Percentiles rank a stretch among this genome's conserved stretches.
Evolutionary conservation across 805 yeast species (phyloP).

Genomic region (Pichia insulana): DNA sequence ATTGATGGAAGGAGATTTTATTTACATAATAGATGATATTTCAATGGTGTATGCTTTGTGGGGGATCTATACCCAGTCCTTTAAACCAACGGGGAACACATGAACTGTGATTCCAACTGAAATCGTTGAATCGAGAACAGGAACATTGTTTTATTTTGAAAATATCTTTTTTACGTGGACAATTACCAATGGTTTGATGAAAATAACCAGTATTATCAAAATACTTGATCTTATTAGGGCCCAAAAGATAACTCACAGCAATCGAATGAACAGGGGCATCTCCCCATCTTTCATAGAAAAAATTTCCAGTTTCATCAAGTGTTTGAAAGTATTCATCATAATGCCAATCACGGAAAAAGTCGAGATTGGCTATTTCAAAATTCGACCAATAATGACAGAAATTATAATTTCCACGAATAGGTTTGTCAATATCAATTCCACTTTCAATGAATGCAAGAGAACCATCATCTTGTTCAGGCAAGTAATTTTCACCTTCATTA

Average conservation of each 20-base stretch:
- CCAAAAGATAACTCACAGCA: constrained; percentile 47
- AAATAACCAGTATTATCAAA: constrained; percentile 53
- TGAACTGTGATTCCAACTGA: constrained; percentile 42
- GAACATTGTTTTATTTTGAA: constrained; percentile 40
- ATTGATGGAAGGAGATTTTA: too few species aligned
- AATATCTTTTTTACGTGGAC: constrained; percentile 42
- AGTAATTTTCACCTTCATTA: constrained; percentile 9
- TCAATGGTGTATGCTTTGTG: constrained; percentile 4
- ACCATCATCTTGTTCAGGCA: constrained; percentile 31
- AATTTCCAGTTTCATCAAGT: constrained; percentile 55
- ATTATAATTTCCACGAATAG: constrained; percentile 39
- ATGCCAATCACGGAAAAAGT: constrained; percentile 48
- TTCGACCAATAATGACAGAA: constrained; percentile 59
- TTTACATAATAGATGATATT: too few species aligned
- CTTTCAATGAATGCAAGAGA: constrained; percentile 38
- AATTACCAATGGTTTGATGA: constrained; percentile 48
- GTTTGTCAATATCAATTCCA: constrained; percentile 31
- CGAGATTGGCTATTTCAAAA: constrained; percentile 55
- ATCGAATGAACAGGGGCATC: constrained; percentile 69
- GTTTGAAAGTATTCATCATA: constrained; percentile 46
- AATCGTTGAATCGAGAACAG: constrained; percentile 40
- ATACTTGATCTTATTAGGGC: constrained; percentile 42
- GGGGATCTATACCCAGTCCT: constrained; percentile 6
- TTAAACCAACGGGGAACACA: constrained; percentile 38
- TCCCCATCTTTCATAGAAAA: constrained; percentile 74